Evolutionary conservation across 306 rosid genomes (phyloP), one percentile per base, ranked within the genome.

Genomic region (Cicer arietinum): DNA sequence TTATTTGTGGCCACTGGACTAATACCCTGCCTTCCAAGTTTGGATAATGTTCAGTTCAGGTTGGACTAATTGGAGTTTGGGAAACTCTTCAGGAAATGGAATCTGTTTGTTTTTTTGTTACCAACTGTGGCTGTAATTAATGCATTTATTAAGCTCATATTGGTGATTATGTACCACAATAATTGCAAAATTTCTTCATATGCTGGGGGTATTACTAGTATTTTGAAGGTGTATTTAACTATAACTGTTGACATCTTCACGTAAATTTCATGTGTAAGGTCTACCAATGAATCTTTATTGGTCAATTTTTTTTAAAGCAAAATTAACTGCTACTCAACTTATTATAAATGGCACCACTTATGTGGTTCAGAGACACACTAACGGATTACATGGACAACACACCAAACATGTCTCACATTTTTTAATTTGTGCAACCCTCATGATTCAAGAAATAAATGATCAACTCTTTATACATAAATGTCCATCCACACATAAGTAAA

Each of bases 61-160:
- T 51, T 68, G 69, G 69, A 69, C 61, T 67, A 69, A 46, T 30
- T 30, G 63, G 69, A 78, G 46, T 78, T 69, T 60, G 81, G 65
- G 64, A 77, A 77, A 69, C 62, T 68, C 69, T 45, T 58, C 62
- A 0, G 62, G 52, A 58, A 47, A 60, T 69, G 69, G 69, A 67
- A 42, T 8, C 8, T 50, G 17, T 42, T 12, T 39, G n/a, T 53
- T 42, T 12, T 37, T 14, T 10, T 67, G 6, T 10, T 42, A 37
- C 7, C 4, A 44, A 66, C 30, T 44, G 67, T 67, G 74, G 69
- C 59, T 76, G 58, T 63, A 68, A 77, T 25, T 40, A 46, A 39
- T 13, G 5, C 4, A 7, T 60, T 16, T 12, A 57, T 57, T 67
- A 37, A 57, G 35, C 11, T 44, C 37, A 58, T 10, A 14, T 46